Base-by-base conservation (phyloP, 2,329 filamentous ascomycete genomes). In the Aspergillus sergii region DNA sequence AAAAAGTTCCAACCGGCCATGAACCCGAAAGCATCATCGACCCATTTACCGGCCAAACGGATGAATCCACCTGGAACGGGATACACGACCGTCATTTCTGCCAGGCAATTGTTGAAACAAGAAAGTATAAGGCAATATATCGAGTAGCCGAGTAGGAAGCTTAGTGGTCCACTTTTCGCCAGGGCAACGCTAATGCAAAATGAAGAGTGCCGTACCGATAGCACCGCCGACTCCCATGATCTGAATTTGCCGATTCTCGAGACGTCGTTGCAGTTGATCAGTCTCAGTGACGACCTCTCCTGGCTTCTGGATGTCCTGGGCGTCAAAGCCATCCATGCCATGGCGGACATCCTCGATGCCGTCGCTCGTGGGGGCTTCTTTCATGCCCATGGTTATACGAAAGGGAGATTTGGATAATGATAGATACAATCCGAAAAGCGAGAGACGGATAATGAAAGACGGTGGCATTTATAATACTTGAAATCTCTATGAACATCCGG, bases 1-100 rank as follows among this genome's bases (percentile, higher is more conserved):
- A 81, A 82, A 70, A 82, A 83, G 67, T 82, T 83, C 79, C 79
- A 82, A 19, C 78, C 79, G 39, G 76, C 75, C 65, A 78, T 76
- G 59, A 81, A 81, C 0, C 80, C 79, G 26, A 81, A 72, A 1
- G 81, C 80, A 50, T 78, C 76, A 59, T 83, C 80, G 0, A 82
- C 80, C 79, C 79, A 82, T 65, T 78, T 73, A 21, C 78, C 74
- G 8, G 76, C 78, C 58, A 80, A 67, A 12, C 77, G 76, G 51
- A 81, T 75, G 58, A 81, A 81, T 0, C 73, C 76, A 41, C 75
- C 75, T 19, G 73, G 73, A 5, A 83, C 75, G 11, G 81, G 81
- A 65, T 77, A 72, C 30, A 76, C 79, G 4, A 73, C 77, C 14
- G 75, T 73, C 80, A 83, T 82, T 66, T 83, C 81, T 36, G 80